phyloP scores from a whole-genome alignment of 2,329 filamentous ascomycete species.

The Neoscytalidium dimidiatum region DNA sequence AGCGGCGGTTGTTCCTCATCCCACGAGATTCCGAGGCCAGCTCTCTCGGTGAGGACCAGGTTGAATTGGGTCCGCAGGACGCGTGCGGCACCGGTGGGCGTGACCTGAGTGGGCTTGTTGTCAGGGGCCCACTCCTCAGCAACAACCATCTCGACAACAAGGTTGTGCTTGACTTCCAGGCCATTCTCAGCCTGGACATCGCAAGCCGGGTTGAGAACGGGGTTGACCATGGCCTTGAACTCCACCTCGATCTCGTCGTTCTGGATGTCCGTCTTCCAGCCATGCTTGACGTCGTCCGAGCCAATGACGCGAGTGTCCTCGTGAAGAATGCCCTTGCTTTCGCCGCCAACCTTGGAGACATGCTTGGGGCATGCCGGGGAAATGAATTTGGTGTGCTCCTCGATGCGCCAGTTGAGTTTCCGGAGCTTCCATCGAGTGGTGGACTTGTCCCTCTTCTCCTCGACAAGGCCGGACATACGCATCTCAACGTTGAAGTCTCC shows the following conservation, averaged over 20 bases:
- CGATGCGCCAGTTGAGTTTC: conserved; percentile 89
- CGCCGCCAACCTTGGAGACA: conserved; percentile 62
- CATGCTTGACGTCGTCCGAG: conserved; percentile 76
- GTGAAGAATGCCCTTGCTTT: conserved; percentile 71
- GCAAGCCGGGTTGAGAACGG: conserved; percentile 68
- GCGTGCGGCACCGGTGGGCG: conserved; percentile 85
- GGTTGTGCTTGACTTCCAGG: conserved; percentile 77
- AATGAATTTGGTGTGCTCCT: conserved; percentile 79
- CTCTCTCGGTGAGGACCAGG: conserved; percentile 77
- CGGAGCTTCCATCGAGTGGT: conserved; percentile 87
- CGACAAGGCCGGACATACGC: conserved; percentile 82
- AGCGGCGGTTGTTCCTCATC: conserved; percentile 93
- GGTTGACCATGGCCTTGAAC: conserved; percentile 67
- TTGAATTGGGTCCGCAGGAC: conserved; percentile 92
- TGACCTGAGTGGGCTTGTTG: conserved; percentile 72
- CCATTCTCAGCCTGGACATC: conserved; percentile 75
- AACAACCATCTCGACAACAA: conserved; percentile 92
- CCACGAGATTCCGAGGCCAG: conserved; percentile 90
- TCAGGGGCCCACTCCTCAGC: conserved; percentile 79
- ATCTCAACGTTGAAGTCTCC: conserved; percentile 78
- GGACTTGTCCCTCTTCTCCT: conserved; percentile 63
- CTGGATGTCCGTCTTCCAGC: conserved; percentile 84
- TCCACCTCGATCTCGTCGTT: conserved; percentile 73
- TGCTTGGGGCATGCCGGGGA: conserved; percentile 82
- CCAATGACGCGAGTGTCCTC: conserved; percentile 77